These are phyloP conservation scores for Dothistroma septosporum DNA, from an alignment of 2,329 filamentous ascomycete species.

Conservation along the genomic window DNA sequence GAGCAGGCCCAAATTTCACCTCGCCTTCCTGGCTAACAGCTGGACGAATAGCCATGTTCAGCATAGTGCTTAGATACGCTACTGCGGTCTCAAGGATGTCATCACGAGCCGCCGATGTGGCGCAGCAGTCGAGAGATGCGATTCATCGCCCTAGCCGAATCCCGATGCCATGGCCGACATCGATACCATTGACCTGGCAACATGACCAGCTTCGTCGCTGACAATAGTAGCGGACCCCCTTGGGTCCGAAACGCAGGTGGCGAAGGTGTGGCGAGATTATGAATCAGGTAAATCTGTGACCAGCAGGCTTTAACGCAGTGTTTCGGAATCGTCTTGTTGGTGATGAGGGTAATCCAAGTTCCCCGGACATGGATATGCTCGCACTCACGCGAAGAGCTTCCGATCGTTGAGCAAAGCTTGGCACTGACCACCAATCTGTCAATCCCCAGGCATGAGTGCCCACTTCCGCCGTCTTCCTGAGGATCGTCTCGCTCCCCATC, in stretches of 20 bases:
- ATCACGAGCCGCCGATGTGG: neutral
- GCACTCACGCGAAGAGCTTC: neutral
- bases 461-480: neutral
- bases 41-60: neutral
- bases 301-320: neutral
- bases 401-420: slow-evolving; percentile 1
- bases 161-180: neutral
- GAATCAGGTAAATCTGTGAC: neutral
- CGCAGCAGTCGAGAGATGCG: neutral
- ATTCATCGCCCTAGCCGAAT: neutral
- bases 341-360: neutral
- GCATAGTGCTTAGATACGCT: neutral
- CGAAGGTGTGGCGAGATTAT: neutral
- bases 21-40: neutral
- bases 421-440: neutral
- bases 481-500: neutral
- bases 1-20: neutral
- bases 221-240: neutral
- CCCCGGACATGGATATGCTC: slow-evolving; percentile 3
- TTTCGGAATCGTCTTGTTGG: neutral
- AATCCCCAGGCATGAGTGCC: neutral
- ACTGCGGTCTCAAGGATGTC: neutral
- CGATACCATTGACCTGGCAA: neutral
- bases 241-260: neutral
- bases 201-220: neutral